Base-by-base conservation (phyloP, 352 stramenopile species). In the Globisporangium megalacanthum region DNA sequence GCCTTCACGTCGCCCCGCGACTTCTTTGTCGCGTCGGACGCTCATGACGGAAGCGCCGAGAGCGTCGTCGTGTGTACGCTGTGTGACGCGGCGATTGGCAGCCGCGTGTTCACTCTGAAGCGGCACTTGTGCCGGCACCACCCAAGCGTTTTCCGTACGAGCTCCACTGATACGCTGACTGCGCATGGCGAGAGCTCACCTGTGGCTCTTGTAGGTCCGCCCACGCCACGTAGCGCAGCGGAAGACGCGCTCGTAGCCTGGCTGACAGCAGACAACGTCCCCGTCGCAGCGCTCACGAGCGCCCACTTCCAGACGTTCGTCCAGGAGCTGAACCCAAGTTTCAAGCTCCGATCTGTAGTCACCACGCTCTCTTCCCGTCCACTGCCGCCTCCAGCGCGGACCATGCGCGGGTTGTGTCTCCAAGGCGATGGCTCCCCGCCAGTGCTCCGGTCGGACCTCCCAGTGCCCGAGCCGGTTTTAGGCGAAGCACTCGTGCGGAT, bases 401-500 rank as follows among this genome's bases (percentile, higher is more conserved):
- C 70, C 47, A 88, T 88, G 75, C 80, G 52, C 15, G 76, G 65
- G 19, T 55, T 85, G 41, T 87, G 73, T 66, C 61, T 89, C 41
- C 66, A 74, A 63, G 69, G 65, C 54, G 63, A 69, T 49, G 54
- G 62, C 17, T 35, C 56, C 13, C 58, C 59, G 2, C 60, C 66
- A 29, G 50, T 63, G 39, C 49, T 87, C 39, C 51, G 67, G n/a
- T 72, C 44, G 2, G 62, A 84, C 52, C 54, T 83, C 14, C 37
- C 62, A 35, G 56, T 77, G n/a, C 79, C 79, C 2, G 65, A 53
- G 10, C 72, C 77, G 52, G 54, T 19, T 3, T 45, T 56, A 1
- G 49, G 69, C 19, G 81, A 89, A 55, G 79, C 76, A 10, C 67
- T 89, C 22, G 69, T 92, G 42, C 69, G 76, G 29, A 74, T 92